Percentiles rank a stretch among this genome's conserved stretches.
Conservation (phyloP, 352 stramenopile genomes). For the Phytopythium ostracodes region DNA sequence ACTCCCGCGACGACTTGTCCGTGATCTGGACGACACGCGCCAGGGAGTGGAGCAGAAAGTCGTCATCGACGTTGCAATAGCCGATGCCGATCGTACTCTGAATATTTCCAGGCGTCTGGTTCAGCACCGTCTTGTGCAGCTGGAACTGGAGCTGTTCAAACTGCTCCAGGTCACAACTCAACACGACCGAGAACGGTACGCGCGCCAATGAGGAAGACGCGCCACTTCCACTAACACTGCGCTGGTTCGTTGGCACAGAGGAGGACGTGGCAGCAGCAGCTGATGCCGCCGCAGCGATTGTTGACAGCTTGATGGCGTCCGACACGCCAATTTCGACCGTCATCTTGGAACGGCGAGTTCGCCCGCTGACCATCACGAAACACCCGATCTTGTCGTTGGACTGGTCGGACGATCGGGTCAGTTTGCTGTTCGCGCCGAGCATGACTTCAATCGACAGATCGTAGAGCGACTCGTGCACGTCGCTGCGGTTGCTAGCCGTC, state of each 20-base stretch:
- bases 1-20: constrained; percentile 46
- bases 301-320: constrained; percentile 55
- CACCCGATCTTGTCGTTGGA: constrained; percentile 41
- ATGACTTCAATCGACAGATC: constrained; percentile 60
- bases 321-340: constrained; percentile 57
- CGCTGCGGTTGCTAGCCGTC: constrained; percentile 4
- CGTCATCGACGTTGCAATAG: constrained; percentile 47
- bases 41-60: constrained; percentile 32
- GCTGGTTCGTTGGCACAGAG: not conserved
- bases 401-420: constrained; percentile 33
- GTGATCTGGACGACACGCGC: constrained; percentile 41
- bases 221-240: not conserved
- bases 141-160: constrained; percentile 68
- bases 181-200: constrained; percentile 56
- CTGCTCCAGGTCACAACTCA: constrained; percentile 45
- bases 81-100: constrained; percentile 51
- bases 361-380: constrained; percentile 53
- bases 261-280: constrained; percentile 11
- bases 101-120: constrained; percentile 31
- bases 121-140: constrained; percentile 51
- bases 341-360: constrained; percentile 30
- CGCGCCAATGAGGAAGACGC: constrained; percentile 16
- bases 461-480: constrained; percentile 16
- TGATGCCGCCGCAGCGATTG: constrained; percentile 22
- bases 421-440: constrained; percentile 43